Percentiles rank a stretch among this genome's conserved stretches.
Conservation (phyloP, 352 stramenopile genomes). For the Pythium rhizo-oryzae region DNA sequence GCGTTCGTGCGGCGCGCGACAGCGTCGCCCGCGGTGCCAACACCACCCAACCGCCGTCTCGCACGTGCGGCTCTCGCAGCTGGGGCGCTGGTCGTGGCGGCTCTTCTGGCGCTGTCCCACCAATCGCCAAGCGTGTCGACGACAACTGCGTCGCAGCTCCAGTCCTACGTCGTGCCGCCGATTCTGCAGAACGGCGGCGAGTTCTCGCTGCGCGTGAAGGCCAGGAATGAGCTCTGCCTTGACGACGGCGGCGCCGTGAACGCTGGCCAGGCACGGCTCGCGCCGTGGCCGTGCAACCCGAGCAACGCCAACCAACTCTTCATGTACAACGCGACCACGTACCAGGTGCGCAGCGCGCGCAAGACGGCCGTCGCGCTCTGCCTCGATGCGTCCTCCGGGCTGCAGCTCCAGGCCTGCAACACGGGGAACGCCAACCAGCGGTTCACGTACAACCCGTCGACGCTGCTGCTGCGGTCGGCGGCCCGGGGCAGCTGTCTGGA, state of each 20-base stretch:
- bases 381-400: slow-evolving; percentile 31
- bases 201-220: background rate
- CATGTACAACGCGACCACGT: slow-evolving; percentile 17
- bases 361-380: slow-evolving; percentile 32
- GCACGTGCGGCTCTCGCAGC: background rate
- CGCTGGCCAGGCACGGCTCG: slow-evolving; percentile 1
- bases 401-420: slow-evolving; percentile 8
- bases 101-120: background rate
- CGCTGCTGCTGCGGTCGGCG: slow-evolving; percentile 29
- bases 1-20: background rate
- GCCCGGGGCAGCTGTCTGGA: slow-evolving; percentile 38
- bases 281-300: slow-evolving; percentile 17
- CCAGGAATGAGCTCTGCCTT: background rate
- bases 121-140: no score
- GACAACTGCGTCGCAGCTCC: background rate
- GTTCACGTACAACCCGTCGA: slow-evolving; percentile 32
- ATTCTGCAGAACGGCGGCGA: background rate
- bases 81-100: background rate
- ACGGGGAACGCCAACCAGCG: background rate
- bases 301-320: slow-evolving; percentile 29
- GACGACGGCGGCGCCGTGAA: background rate
- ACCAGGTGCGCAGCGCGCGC: slow-evolving; percentile 17
- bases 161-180: background rate
- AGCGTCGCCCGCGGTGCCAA: no score
- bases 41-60: background rate